Evolutionary conservation across 345 rosid species (phyloP), one percentile per base, ranked within the genome.

Genomic region (Geranium brycei): DNA sequence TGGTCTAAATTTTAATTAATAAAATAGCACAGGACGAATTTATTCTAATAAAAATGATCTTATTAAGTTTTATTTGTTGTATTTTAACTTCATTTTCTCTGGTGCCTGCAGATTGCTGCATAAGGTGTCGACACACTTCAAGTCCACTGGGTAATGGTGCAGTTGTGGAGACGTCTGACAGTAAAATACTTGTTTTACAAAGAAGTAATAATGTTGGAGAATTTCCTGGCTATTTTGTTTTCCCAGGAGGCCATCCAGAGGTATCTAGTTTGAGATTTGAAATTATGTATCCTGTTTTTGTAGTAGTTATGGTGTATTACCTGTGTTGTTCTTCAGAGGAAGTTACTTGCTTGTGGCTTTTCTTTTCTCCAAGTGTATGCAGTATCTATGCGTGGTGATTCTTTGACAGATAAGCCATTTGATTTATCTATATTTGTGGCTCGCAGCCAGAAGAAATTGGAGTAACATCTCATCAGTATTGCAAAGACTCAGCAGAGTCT

Each of bases 231-330:
- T 82, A 89, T 71, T 85, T 79, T 60, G 98, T 89, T 58, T 89
- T 89, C 51, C 97, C 97, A 13, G 97, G 97, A 61, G 97, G 95
- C 28, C 96, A 92, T 79, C 97, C 96, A 40, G 95, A 89, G 97
- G 98, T 85, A 71, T 35, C 53, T 16, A 64, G 59, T 70, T 23
- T 17, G 41, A 15, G 58, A 17, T 58, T 17, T 58, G 28, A 58
- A 58, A 58, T 11, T 58, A 11, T 17, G 35, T 63, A 59, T 18
- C 7, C 17, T 59, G 35, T 14, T n/a, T 65, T 11, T 17, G 17
- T 15, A 18, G 51, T 18, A 6, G 31, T 31, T 64, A 35, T 28
- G 19, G 5, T 60, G 12, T 51, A 19, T 60, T 57, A 31, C 8
- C 3, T 51, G 58, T 63, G 17, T 53, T 59, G 57, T 35, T 32